Base-by-base conservation (phyloP, 78 protist genomes). In the Pigoraptor vietnamica region DNA sequence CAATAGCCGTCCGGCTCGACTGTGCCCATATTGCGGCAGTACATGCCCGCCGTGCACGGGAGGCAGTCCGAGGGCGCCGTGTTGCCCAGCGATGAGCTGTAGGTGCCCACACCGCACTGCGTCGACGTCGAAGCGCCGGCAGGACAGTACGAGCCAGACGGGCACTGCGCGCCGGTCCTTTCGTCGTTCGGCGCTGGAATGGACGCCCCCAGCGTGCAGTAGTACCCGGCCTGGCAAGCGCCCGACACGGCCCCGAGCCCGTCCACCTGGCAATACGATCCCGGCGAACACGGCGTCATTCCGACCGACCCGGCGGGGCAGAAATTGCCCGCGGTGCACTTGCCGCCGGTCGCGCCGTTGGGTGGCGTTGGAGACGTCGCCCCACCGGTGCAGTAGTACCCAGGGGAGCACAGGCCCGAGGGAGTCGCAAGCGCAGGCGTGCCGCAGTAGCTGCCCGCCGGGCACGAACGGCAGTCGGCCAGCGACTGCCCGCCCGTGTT, bases 211-310 rank as follows among this genome's bases (percentile, higher is more conserved):
- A n/a, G 36, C 29, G 79, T 36, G 90, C 94, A 93, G 89, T 89
- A 93, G 55, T 36, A 93, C 35, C 94, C 92, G 6, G 94, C 94
- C 33, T 24, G 40, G 48, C 94, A 93, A n/a, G n/a, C 29, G n/a
- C 94, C 39, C 48, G 89, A n/a, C 35, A 83, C 55, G 21, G 55
- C 38, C 37, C 38, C 87, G n/a, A 81, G 55, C 0, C 90, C 91
- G 24, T 32, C 35, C 35, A 82, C 2, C 35, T 56, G 79, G 79
- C 93, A 90, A 86, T 93, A 93, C 67, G n/a, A 38, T 40, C 93
- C 95, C 0, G 92, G 79, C 24, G 81, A 37, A 82, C 95, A 93
- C 67, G 67, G 67, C 67, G 6, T 48, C 67, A 48, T 48, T 48
- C 29, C 67, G 67, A 48, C 14, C 29, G 67, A 48, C 29, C 67